phyloP scores from a whole-genome alignment of 768 basidiomycete genomes.

The Auricularia sp. region DNA sequence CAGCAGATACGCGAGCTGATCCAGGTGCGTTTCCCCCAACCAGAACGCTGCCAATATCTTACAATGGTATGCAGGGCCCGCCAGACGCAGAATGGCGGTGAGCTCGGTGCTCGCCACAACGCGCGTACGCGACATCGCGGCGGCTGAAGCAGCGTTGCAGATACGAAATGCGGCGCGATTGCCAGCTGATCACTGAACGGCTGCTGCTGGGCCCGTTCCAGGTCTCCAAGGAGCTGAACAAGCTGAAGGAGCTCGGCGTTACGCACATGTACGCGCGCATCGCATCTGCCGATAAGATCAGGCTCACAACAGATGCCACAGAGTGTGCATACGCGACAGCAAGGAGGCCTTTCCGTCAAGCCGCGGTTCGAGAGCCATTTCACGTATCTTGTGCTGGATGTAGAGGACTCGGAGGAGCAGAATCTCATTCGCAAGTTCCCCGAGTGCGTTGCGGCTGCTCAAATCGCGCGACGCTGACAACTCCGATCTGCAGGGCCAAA shows the following conservation, averaged over 20 bases:
- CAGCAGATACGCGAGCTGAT: background rate
- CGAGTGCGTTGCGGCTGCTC: slow-evolving; percentile 34
- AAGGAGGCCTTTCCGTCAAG: slow-evolving; percentile 85
- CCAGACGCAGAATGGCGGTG: slow-evolving; percentile 80
- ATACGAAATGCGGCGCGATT: slow-evolving; percentile 94
- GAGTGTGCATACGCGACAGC: slow-evolving; percentile 80
- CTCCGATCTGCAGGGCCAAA: slow-evolving; percentile 45
- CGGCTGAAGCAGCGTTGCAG: slow-evolving; percentile 25
- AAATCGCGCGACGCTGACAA: background rate
- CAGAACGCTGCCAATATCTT: background rate
- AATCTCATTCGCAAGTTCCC: slow-evolving; percentile 89
- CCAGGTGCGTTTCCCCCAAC: background rate
- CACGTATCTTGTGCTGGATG: slow-evolving; percentile 70
- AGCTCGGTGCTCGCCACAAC: slow-evolving; percentile 15
- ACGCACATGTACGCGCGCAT: slow-evolving; percentile 62
- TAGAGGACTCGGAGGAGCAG: slow-evolving; percentile 90
- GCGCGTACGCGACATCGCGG: background rate
- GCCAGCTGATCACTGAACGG: slow-evolving; percentile 81
- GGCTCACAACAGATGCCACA: slow-evolving; percentile 19
- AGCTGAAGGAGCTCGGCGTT: slow-evolving; percentile 52
- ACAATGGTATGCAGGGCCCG: slow-evolving; percentile 53
- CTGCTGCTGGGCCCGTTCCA: slow-evolving; percentile 82
- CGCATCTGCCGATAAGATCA: background rate
- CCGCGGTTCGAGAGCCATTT: slow-evolving; percentile 78
- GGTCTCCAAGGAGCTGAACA: slow-evolving; percentile 72